Evolutionary conservation across 169 alveolate species (phyloP), one percentile per base, ranked within the genome.

Genomic region (Plasmodium cynomolgi): DNA sequence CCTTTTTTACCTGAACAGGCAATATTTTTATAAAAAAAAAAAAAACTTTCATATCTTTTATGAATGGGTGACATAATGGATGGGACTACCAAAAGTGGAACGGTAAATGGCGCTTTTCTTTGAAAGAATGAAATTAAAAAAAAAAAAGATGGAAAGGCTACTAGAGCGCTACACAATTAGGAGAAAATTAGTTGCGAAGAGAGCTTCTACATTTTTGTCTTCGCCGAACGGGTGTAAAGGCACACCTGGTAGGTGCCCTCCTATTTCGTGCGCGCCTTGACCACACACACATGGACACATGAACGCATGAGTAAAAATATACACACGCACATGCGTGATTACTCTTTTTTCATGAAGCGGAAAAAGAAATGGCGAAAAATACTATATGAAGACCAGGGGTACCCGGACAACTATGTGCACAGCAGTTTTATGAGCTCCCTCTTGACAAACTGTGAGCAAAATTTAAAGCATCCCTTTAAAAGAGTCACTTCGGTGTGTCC

Each of bases 301-400:
- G 34, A 47, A 7, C 20, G 39, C 39, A 50, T n/a, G 37, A 47
- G 72, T 26, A 84, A 50, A 47, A 50, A 74, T 41, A 37, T 44
- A 72, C 23, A 81, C 77, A 71, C 31, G 41, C 58, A 74, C 56
- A n/a, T 84, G 84, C 34, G 26, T 82, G 81, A 15, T 29, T 84
- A 54, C 34, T 68, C 54, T 20, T 80, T 73, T 88, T 86, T 73
- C 81, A 39, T 13, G 13, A 88, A 88, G 94, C 80, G 75, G 83
- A 79, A 79, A 80, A 88, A 68, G 83, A 88, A 68, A 88, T 88
- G 94, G 94, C 80, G 83, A 80, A 88, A 88, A 88, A 88, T 88
- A 62, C 81, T 88, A 41, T 88, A 88, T 68, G 94, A 88, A 62
- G 94, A 88, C 29, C 94, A 79, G 34, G 94, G 56, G 54, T 88